A percentile compares a stretch with the other conserved stretches of the same genome.
Conservation (phyloP, 495 filamentous ascomycete genomes). For the Aspergillus sclerotioniger region DNA sequence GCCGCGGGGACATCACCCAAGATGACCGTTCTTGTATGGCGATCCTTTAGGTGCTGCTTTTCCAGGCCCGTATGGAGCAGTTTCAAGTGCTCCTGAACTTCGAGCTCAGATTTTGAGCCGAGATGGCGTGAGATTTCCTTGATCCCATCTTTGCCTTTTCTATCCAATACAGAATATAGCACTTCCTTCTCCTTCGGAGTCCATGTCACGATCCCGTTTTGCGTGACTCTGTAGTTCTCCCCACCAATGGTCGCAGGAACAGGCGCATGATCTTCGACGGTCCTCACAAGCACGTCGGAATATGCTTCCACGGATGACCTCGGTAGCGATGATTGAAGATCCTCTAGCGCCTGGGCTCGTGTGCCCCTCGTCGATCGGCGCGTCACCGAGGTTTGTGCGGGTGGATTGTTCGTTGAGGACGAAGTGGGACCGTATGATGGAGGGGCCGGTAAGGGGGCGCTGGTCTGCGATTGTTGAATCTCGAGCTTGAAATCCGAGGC, state of each 20-base stretch:
- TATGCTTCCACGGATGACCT: constrained; percentile 41
- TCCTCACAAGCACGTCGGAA: constrained; percentile 56
- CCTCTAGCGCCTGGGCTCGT: constrained; percentile 11
- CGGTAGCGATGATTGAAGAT: constrained; percentile 12
- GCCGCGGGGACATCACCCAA: constrained; percentile 64
- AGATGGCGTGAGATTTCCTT: constrained; percentile 61
- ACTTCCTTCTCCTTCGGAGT: constrained; percentile 62
- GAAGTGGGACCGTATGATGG: too few species aligned
- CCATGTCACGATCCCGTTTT: constrained; percentile 71
- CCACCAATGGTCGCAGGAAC: constrained; percentile 9
- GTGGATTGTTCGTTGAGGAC: not conserved
- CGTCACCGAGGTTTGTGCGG: not conserved
- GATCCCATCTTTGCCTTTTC: constrained; percentile 60
- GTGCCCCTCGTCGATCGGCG: constrained; percentile 2
- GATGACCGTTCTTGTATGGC: constrained; percentile 24
- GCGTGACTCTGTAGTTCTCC: constrained; percentile 36
- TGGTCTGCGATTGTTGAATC: not conserved
- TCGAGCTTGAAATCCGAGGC: constrained; percentile 20
- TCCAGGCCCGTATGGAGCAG: constrained; percentile 53
- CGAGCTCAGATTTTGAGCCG: constrained; percentile 67
- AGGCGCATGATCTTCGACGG: constrained; percentile 41
- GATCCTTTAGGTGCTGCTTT: constrained; percentile 30
- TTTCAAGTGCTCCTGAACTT: constrained; percentile 66
- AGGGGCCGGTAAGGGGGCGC: not conserved
- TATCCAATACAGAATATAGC: constrained; percentile 64